Evolutionary conservation across 306 rosid species (phyloP).

Genomic region (Gynostemma pentaphyllum): DNA sequence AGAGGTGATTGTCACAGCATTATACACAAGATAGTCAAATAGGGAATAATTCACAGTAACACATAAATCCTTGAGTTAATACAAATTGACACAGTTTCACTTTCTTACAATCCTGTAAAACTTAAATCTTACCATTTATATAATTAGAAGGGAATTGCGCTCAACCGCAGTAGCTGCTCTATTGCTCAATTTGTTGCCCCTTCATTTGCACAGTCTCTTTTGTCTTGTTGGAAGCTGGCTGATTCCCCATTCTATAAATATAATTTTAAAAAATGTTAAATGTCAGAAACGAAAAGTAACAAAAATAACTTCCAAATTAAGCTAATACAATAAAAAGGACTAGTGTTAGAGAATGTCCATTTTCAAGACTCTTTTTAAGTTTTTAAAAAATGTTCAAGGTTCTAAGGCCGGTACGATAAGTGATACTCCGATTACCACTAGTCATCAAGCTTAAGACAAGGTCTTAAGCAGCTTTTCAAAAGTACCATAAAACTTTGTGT

Average conservation of each 20-base stretch:
- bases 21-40: slow-evolving; percentile 1
- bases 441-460: no score
- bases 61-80: background rate
- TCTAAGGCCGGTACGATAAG: no score
- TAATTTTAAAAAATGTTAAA: slow-evolving; percentile 8
- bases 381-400: background rate
- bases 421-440: no score
- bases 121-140: slow-evolving; percentile 1
- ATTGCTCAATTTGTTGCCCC: slow-evolving; percentile 83
- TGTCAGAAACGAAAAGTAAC: background rate
- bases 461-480: no score
- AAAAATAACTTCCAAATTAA: background rate
- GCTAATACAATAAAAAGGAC: background rate
- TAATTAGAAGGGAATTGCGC: slow-evolving; percentile 2
- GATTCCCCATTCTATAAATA: slow-evolving; percentile 72
- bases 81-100: slow-evolving; percentile 3
- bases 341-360: background rate
- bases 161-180: slow-evolving; percentile 80
- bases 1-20: background rate
- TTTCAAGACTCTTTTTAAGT: background rate
- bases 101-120: background rate
- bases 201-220: slow-evolving; percentile 57
- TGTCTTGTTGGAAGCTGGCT: slow-evolving; percentile 47
- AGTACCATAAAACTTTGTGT: no score
- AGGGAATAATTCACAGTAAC: slow-evolving; percentile 1